Conservation (phyloP, 1,139 yeast species). For the Suhomyces bokatorum region DNA sequence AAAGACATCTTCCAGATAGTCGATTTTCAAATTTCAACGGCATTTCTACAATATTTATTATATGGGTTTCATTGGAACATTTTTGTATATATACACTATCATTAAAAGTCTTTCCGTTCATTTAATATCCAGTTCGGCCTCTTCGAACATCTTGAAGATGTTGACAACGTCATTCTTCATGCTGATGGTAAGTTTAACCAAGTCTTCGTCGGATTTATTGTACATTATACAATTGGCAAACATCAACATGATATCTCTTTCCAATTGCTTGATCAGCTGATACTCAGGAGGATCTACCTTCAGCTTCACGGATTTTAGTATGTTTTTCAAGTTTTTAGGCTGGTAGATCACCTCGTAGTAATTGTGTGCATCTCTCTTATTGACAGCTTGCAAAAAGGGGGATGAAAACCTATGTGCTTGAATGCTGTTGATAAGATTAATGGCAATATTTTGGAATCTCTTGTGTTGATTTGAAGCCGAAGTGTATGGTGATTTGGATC, state of each 20-base stretch:
- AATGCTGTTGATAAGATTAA: constrained; percentile 61
- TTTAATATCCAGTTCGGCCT: constrained; percentile 26
- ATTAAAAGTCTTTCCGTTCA: neutral
- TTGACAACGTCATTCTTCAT: constrained; percentile 62
- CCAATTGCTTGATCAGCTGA: constrained; percentile 60
- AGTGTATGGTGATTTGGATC: constrained; percentile 32
- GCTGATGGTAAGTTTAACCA: constrained; percentile 61
- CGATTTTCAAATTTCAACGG: no score
- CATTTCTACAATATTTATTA: no score
- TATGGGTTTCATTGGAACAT: no score
- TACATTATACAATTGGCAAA: constrained; percentile 85
- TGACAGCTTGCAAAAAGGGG: constrained; percentile 71
- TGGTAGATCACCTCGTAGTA: constrained; percentile 60
- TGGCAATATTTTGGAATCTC: constrained; percentile 54
- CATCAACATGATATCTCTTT: constrained; percentile 72
- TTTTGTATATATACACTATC: neutral
- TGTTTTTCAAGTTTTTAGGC: constrained; percentile 69
- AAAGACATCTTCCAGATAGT: no score
- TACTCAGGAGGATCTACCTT: constrained; percentile 43
- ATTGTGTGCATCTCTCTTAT: constrained; percentile 65
- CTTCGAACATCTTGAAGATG: constrained; percentile 52
- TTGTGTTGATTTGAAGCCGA: constrained; percentile 37
- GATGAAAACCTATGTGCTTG: constrained; percentile 75
- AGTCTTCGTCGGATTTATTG: constrained; percentile 65
- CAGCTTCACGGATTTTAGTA: constrained; percentile 55